Base-by-base conservation (phyloP, 164 flowering plant species). In the grape (Vitis vinifera) region DNA sequence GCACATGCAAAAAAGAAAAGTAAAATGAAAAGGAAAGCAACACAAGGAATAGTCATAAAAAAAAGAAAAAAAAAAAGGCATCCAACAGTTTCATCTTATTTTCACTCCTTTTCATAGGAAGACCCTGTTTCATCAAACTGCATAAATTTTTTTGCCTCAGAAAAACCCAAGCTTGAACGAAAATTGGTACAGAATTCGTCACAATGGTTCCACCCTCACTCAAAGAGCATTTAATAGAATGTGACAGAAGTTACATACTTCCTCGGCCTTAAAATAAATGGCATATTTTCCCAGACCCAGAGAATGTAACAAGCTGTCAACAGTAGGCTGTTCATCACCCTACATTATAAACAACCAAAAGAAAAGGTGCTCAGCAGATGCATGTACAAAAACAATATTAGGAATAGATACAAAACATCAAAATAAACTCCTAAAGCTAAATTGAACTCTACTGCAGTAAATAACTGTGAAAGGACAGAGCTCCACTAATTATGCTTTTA, bases 251-350 rank as follows among this genome's bases (percentile, higher is more conserved):
- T 61, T 51, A 74, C 86, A 51, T 87, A 89, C 98, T 77, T 93
- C 98, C 81, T 93, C 97, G 37, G 91, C 93, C 85, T 90, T 88
- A 70, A 93, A 91, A 57, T 63, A 53, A 63, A 89, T 81, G 16
- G 79, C 73, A 77, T 87, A 93, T 77, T 88, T 91, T 49, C 84
- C 92, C 77, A 93, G 67, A 48, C 91, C 97, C 66, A 93, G 78
- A 13, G 94, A 75, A 48, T 79, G 79, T 71, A 93, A 73, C 75
- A 91, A 79, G 74, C 88, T 75, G 71, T 87, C 86, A 55, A 91
- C 90, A 66, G 88, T 85, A 62, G 63, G 80, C 63, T 75, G 86
- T 70, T 87, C 93, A 49, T 86, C 87, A 58, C 66, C 86, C 98
- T 91, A 62, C 71, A 79, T 4, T 47, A 60, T 19, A 75, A 23